These are phyloP conservation scores for Trypanosoma melophagium DNA, from an alignment of 208 protist species.

Conservation along the genomic window DNA sequence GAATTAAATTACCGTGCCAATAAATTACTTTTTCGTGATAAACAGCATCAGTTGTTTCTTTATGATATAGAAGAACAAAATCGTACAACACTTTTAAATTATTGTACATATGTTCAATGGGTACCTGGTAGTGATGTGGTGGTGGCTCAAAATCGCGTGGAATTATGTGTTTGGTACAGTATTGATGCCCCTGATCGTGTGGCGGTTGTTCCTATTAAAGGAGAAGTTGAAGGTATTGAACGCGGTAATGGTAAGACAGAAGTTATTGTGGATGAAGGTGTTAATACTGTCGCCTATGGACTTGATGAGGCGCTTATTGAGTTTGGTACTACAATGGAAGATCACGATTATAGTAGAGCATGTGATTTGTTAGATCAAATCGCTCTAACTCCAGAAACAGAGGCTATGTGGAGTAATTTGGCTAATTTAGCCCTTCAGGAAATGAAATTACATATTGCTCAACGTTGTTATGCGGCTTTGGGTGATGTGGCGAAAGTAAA, in stretches of 20 bases:
- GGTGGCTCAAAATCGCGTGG: slow-evolving; percentile 95
- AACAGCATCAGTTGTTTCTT: slow-evolving; percentile 92
- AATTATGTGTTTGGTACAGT: slow-evolving; percentile 98
- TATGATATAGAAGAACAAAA: slow-evolving; percentile 92
- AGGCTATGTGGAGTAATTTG: slow-evolving; percentile 95
- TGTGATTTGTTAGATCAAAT: slow-evolving; percentile 91
- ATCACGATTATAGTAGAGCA: slow-evolving; percentile 89
- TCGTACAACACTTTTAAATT: slow-evolving; percentile 92
- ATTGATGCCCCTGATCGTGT: slow-evolving; percentile 94
- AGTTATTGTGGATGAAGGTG: slow-evolving; percentile 96
- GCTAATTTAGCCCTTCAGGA: slow-evolving; percentile 83
- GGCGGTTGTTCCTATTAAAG: slow-evolving; percentile 94
- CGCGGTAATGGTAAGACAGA: slow-evolving; percentile 93
- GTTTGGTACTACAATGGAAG: slow-evolving; percentile 95
- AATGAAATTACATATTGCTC: slow-evolving; percentile 90
- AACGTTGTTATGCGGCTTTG: slow-evolving; percentile 95
- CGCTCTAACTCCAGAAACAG: slow-evolving; percentile 85
- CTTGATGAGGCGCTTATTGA: slow-evolving; percentile 97
- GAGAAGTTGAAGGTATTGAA: slow-evolving; percentile 97
- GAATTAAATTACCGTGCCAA: slow-evolving; percentile 93
- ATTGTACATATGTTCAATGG: slow-evolving; percentile 98
- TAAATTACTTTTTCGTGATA: slow-evolving; percentile 97
- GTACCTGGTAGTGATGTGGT: slow-evolving; percentile 97
- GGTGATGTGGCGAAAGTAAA: slow-evolving; percentile 93
- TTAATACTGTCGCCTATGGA: slow-evolving; percentile 91